A percentile compares a stretch with the other conserved stretches of the same genome.
These are phyloP conservation scores for Eucalyptus regnans DNA, from an alignment of 345 rosid genomes.

Conservation along the genomic window DNA sequence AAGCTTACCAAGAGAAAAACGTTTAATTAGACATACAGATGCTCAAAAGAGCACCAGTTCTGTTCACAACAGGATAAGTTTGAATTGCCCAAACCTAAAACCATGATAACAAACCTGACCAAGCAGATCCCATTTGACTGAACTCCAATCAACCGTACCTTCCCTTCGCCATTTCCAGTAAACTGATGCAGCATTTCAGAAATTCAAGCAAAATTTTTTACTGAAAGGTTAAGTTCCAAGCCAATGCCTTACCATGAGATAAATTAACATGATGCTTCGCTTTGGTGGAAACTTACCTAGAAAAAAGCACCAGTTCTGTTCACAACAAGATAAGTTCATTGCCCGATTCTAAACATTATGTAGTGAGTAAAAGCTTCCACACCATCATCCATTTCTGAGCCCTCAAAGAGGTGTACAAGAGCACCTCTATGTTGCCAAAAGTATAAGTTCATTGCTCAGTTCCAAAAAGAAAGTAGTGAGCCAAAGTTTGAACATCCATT, in stretches of 20 bases:
- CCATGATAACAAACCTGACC: background rate
- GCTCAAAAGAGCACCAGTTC: background rate
- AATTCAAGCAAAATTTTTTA: background rate
- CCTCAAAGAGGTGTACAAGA: background rate
- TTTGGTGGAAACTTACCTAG: background rate
- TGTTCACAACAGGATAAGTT: background rate
- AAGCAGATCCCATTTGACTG: background rate
- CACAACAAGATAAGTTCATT: background rate
- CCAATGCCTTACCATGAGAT: background rate
- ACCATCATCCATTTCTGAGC: background rate
- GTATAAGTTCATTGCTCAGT: background rate
- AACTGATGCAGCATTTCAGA: background rate
- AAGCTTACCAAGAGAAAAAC: background rate
- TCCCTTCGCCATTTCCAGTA: background rate
- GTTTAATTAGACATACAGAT: background rate
- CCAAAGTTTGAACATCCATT: background rate
- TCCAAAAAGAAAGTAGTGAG: background rate
- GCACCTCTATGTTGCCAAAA: background rate
- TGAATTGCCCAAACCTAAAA: background rate
- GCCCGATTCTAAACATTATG: background rate
- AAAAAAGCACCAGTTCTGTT: background rate
- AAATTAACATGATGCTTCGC: background rate
- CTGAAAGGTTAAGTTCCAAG: background rate
- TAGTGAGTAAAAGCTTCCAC: background rate
- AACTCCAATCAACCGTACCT: background rate